Evolutionary conservation across 352 stramenopile species (phyloP), one percentile per base, ranked within the genome.

Genomic region (Thraustochytrium sp.): DNA sequence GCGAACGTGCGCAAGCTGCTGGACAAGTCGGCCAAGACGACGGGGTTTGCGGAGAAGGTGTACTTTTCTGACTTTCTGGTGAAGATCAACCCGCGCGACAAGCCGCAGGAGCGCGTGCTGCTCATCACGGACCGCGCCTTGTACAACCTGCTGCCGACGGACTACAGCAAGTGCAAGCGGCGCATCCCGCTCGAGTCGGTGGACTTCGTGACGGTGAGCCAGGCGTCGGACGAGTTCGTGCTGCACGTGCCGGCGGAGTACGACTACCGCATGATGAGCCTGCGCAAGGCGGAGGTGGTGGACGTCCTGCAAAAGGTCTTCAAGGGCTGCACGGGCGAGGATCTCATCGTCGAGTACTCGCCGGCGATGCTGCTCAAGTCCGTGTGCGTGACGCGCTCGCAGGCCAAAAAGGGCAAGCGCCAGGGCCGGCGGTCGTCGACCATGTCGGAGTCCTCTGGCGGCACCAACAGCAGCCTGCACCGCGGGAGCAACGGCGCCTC

Each of bases 91-190:
- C 62, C 85, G 26, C 62, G 83, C 21, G 84, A 86, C 65, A 87
- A 85, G 44, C 75, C 51, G 26, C 84, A 87, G 54, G 49, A 87
- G 29, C 82, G 84, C 37, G 84, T 86, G 51, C 38, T 87, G 3
- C 42, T 87, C n/a, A 48, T 87, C 31, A 87, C 84, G 8, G 76
- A 87, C 55, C 26, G 65, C 3, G 84, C 84, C 16, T n/a, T 87
- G 23, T 87, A 87, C 72, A 87, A 87, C 54, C 16, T 85, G 3
- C 37, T 86, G n/a, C 83, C 84, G 11, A 85, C 36, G n/a, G 44
- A 87, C 46, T 85, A 82, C 37, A 78, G 38, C 78, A 88, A 88
- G 26, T 87, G 84, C 76, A 87, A 87, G 49, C 84, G 84, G 21
- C 31, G 84, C 26, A 87, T 87, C 31, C 29, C 64, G 21, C 76